These are phyloP conservation scores for Stagonosporopsis chrysanthemi DNA, from an alignment of 2,329 filamentous ascomycete genomes.

Conservation along the genomic window DNA sequence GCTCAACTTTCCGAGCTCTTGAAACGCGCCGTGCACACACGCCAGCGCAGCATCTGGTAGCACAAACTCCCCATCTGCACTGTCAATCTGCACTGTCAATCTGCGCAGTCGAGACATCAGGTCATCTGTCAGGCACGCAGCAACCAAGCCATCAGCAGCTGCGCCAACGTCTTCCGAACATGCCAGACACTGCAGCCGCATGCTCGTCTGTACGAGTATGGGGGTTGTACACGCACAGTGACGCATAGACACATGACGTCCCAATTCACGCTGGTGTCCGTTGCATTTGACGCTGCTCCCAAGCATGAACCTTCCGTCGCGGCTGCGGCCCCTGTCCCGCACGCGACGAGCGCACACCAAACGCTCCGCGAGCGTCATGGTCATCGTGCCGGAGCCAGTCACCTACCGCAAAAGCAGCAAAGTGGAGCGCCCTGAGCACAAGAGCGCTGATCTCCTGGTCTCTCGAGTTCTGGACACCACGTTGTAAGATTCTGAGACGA, in stretches of 20 bases:
- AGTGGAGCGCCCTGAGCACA: constrained; percentile 6
- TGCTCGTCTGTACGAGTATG: not conserved
- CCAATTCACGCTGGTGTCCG: constrained; percentile 3
- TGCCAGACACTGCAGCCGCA: constrained; percentile 27
- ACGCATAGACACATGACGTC: constrained; percentile 1
- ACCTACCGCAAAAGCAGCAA: constrained; percentile 12
- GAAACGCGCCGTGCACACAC: constrained; percentile 35
- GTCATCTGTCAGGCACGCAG: constrained; percentile 25
- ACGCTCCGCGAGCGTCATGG: constrained; percentile 23
- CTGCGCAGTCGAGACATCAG: constrained; percentile 23
- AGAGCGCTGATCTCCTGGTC: constrained; percentile 13
- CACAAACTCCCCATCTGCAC: constrained; percentile 22
- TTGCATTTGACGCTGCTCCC: constrained; percentile 14
- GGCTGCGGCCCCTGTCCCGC: constrained; percentile 32
- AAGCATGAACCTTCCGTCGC: constrained; percentile 30
- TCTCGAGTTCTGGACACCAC: constrained; percentile 13
- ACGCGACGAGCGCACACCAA: constrained; percentile 26
- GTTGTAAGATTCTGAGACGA: constrained; percentile 9
- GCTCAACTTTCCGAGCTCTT: constrained; percentile 15
- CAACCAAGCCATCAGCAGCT: constrained; percentile 10
- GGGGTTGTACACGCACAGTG: constrained; percentile 5
- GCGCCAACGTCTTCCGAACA: constrained; percentile 16
- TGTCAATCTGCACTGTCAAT: constrained; percentile 6
- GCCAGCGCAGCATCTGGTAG: constrained; percentile 24
- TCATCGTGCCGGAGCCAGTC: constrained; percentile 23